phyloP scores from a whole-genome alignment of 805 yeast genomes.

The Hanseniaspora thailandica region DNA sequence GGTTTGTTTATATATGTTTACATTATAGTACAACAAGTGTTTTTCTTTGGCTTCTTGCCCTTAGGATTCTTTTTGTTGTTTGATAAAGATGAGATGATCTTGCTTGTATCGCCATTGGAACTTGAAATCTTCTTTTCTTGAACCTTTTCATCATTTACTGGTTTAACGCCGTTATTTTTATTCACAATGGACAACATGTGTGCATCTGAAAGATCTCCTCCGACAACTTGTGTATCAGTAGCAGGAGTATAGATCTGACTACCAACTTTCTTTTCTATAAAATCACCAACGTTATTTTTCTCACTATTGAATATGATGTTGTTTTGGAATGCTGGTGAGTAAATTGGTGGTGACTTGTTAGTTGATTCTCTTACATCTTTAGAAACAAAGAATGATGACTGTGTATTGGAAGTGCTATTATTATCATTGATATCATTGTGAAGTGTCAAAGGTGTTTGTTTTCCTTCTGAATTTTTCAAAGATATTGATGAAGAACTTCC shows the following conservation, averaged over 20 bases:
- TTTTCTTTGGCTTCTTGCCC: neutral
- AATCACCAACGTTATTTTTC: neutral
- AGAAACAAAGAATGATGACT: slow-evolving; percentile 9
- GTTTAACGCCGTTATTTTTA: neutral
- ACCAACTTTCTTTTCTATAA: neutral
- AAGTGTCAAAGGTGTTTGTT: neutral
- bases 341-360: neutral
- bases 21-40: neutral
- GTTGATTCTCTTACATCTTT: slow-evolving; percentile 10
- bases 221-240: neutral
- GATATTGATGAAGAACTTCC: neutral
- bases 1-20: neutral
- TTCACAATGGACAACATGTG: neutral
- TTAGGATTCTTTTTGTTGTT: neutral
- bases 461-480: neutral
- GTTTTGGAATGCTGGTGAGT: neutral
- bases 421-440: neutral
- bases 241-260: neutral
- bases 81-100: neutral
- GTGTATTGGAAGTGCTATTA: neutral
- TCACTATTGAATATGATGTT: neutral
- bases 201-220: neutral
- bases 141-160: neutral
- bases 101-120: neutral
- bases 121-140: neutral